These are phyloP conservation scores for Alternaria ethzedia DNA, from an alignment of 2,329 filamentous ascomycete genomes.

Conservation along the genomic window DNA sequence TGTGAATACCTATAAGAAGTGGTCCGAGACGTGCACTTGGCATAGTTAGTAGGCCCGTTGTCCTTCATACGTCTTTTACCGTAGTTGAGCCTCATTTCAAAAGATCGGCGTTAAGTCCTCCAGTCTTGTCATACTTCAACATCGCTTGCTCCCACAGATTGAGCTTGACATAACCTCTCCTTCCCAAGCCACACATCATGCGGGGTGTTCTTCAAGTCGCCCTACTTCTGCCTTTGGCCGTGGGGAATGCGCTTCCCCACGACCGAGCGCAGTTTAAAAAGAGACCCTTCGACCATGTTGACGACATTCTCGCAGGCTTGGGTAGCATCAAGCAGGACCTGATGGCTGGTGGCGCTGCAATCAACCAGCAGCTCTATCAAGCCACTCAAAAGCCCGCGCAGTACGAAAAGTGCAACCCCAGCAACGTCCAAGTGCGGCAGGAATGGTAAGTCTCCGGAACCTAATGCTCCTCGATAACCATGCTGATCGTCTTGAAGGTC, in stretches of 20 bases:
- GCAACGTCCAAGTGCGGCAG: slow-evolving; percentile 48
- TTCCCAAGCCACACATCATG: neutral
- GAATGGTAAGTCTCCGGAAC: slow-evolving; percentile 49
- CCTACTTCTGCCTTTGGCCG: neutral
- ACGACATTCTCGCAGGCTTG: neutral
- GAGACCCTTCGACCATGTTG: neutral
- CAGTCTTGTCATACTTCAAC: neutral
- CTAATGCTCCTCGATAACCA: neutral
- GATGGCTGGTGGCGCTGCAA: slow-evolving; percentile 24
- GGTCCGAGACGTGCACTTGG: neutral
- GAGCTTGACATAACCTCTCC: neutral
- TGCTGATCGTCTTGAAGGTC: neutral
- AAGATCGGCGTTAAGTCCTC: neutral
- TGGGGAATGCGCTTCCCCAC: neutral
- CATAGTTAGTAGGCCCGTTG: neutral
- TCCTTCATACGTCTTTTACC: neutral
- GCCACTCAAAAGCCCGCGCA: slow-evolving; percentile 21
- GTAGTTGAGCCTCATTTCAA: neutral
- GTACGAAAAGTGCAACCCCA: slow-evolving; percentile 42
- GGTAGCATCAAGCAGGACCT: slow-evolving; percentile 15
- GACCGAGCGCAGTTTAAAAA: neutral
- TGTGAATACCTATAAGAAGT: neutral
- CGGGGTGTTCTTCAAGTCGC: neutral
- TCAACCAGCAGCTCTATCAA: slow-evolving; percentile 32
- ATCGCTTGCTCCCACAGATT: neutral